A percentile compares a stretch with the other conserved stretches of the same genome.
phyloP scores from a whole-genome alignment of 305 asterid genomes.

The Withania somnifera region DNA sequence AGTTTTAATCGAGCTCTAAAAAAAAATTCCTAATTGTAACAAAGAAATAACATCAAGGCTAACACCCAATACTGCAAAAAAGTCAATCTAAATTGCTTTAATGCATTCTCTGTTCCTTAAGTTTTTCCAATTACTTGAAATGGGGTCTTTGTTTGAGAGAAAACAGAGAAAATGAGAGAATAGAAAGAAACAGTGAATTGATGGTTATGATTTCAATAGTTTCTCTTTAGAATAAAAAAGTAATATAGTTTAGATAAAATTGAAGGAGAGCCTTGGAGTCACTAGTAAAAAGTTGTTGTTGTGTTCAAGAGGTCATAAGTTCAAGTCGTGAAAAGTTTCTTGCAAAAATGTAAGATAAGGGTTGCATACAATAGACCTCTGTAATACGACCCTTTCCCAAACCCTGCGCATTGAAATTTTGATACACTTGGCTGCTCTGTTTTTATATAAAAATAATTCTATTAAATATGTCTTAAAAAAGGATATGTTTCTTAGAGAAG shows the following conservation, averaged over 20 bases:
- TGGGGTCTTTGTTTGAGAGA: neutral
- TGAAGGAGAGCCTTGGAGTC: too few species aligned
- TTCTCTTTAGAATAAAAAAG: neutral
- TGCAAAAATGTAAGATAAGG: too few species aligned
- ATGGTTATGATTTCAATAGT: neutral
- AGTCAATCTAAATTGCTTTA: neutral
- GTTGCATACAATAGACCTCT: too few species aligned
- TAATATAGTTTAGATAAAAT: neutral
- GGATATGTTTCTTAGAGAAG: neutral
- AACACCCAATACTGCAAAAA: neutral
- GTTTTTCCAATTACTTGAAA: neutral
- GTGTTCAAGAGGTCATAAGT: too few species aligned
- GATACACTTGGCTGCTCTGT: too few species aligned
- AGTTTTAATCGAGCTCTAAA: neutral
- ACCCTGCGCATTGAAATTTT: too few species aligned
- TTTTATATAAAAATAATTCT: too few species aligned
- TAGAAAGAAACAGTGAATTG: neutral
- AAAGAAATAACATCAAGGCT: neutral
- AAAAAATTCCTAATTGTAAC: neutral
- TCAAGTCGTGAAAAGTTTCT: too few species aligned
- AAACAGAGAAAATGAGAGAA: neutral
- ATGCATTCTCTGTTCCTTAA: neutral
- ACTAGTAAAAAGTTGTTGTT: too few species aligned
- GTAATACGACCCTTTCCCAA: too few species aligned
- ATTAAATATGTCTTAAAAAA: neutral